Evolutionary conservation across 371 early-diverging fungal genomes (phyloP).

Genomic region (Massospora cicadina): DNA sequence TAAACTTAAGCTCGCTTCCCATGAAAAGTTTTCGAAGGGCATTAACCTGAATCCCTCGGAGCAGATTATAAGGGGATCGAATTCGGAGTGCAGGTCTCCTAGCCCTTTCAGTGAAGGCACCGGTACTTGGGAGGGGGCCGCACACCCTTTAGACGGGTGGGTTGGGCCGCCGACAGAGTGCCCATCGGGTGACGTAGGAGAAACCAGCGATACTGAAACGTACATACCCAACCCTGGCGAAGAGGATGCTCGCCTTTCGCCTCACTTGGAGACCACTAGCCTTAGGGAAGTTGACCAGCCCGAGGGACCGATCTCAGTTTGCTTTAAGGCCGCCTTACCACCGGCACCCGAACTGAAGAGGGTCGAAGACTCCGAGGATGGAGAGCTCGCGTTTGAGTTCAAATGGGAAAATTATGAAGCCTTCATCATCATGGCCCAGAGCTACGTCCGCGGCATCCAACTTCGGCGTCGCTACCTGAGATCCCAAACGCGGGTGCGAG

Average conservation of each 20-base stretch:
- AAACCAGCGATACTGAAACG: not conserved
- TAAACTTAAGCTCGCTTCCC: not conserved
- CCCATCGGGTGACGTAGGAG: not conserved
- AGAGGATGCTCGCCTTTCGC: not conserved
- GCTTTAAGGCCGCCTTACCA: too few species aligned
- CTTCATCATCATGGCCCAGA: slow-evolving; percentile 8
- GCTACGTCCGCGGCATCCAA: slow-evolving; percentile 8
- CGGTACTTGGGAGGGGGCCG: not conserved
- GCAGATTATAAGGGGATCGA: not conserved
- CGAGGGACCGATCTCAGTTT: not conserved
- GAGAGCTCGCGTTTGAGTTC: not conserved
- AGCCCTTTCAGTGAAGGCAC: not conserved
- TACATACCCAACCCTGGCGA: not conserved
- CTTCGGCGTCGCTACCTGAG: not conserved
- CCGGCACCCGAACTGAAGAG: not conserved
- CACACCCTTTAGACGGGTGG: not conserved
- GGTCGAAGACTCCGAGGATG: not conserved
- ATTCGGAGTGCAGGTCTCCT: not conserved
- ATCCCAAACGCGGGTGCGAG: slow-evolving; percentile 11
- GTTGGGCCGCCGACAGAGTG: not conserved
- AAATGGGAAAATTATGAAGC: slow-evolving; percentile 8
- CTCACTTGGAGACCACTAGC: not conserved
- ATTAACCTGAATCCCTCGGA: not conserved
- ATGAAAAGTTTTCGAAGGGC: not conserved
- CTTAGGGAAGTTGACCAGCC: not conserved